phyloP scores from a whole-genome alignment of 179 eudicot genomes.

The Camellia oleifera region DNA sequence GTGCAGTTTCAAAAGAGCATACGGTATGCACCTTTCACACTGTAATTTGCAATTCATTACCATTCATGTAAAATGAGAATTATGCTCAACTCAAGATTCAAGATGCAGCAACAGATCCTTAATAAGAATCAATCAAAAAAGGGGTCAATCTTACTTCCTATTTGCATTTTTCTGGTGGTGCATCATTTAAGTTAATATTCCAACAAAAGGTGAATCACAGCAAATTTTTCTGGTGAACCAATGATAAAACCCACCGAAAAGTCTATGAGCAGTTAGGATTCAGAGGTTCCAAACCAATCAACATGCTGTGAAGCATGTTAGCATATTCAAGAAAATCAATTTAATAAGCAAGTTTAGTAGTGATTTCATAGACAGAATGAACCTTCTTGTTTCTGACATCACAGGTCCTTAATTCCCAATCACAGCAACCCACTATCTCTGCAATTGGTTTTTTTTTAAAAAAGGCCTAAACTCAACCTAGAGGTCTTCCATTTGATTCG shows the following conservation, averaged over 20 bases:
- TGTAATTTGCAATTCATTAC: too few relatives aligned
- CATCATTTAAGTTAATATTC: background rate
- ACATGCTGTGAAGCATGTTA: background rate
- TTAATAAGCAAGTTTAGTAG: too few relatives aligned
- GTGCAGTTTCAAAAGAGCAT: too few relatives aligned
- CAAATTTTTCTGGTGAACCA: background rate
- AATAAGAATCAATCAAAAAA: too few relatives aligned
- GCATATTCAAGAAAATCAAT: too few relatives aligned
- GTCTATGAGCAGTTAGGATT: background rate
- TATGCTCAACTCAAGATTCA: too few relatives aligned
- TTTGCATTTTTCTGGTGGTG: too few relatives aligned
- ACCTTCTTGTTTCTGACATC: background rate
- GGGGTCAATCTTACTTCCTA: too few relatives aligned
- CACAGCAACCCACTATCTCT: conserved; percentile 2
- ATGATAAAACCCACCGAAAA: background rate
- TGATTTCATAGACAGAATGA: too few relatives aligned
- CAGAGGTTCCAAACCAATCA: background rate
- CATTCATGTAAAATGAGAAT: too few relatives aligned
- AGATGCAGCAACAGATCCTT: too few relatives aligned
- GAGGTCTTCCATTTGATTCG: background rate
- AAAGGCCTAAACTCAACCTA: background rate
- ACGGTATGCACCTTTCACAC: too few relatives aligned
- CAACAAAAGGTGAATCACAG: background rate
- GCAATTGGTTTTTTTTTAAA: background rate
- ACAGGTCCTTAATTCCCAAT: conserved; percentile 2